Evolutionary conservation across 306 rosid genomes (phyloP).

Genomic region (Ochetophila trinervis): DNA sequence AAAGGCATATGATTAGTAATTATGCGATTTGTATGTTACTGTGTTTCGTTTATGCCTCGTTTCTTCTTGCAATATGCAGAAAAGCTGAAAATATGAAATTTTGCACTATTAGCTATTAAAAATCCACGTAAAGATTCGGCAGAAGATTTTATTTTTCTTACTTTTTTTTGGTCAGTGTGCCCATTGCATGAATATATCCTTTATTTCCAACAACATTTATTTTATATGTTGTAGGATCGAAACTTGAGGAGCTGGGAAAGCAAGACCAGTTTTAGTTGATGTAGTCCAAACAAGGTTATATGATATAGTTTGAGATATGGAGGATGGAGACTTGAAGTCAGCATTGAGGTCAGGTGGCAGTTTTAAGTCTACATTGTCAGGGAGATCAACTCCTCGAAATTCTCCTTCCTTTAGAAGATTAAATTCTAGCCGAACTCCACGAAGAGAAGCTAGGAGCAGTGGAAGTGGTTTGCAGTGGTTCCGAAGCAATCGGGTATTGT

Average conservation of each 20-base stretch:
- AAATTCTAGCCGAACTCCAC: slow-evolving; percentile 52
- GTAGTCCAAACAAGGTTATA: slow-evolving; percentile 16
- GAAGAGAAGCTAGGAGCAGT: slow-evolving; percentile 58
- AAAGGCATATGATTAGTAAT: background rate
- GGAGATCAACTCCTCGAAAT: slow-evolving; percentile 53
- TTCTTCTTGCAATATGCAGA: no score
- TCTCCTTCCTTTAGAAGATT: slow-evolving; percentile 65
- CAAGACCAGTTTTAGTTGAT: background rate
- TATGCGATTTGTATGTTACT: no score
- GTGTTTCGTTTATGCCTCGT: no score
- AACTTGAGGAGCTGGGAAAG: background rate
- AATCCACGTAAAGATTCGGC: no score
- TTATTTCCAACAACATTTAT: background rate
- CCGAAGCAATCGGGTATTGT: slow-evolving; percentile 55
- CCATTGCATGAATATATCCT: no score
- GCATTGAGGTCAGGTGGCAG: slow-evolving; percentile 48
- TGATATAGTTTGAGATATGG: slow-evolving; percentile 46
- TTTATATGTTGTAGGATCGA: slow-evolving; percentile 5
- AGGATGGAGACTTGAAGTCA: slow-evolving; percentile 54
- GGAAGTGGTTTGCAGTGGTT: slow-evolving; percentile 43
- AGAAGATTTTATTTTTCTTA: no score
- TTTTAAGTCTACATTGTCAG: slow-evolving; percentile 57
- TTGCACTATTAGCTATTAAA: no score
- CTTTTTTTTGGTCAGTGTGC: no score
- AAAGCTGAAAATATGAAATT: no score